These are phyloP conservation scores for barley (Hordeum vulgare) DNA, from an alignment of 176 grass and related monocot species.

Conservation along the genomic window DNA sequence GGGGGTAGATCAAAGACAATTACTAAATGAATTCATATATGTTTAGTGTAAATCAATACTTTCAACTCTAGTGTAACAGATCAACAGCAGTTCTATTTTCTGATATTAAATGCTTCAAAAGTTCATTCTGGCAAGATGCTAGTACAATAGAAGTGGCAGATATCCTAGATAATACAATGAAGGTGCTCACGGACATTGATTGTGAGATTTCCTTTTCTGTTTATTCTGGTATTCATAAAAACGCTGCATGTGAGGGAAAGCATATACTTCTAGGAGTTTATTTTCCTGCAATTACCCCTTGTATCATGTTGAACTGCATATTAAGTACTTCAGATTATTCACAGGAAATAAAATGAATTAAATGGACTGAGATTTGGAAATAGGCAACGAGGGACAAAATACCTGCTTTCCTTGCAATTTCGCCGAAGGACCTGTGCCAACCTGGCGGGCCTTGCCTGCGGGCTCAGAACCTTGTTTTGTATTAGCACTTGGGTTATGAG, in stretches of 20 bases:
- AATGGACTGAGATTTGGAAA: background rate
- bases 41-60: background rate
- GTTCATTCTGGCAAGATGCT: background rate
- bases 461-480: constrained; percentile 33
- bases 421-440: constrained; percentile 23
- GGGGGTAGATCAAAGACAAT: background rate
- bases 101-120: background rate
- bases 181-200: background rate
- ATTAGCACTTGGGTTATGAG: constrained; percentile 4
- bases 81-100: background rate
- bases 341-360: constrained; percentile 3
- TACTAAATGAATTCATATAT: background rate
- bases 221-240: background rate
- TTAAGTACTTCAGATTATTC: background rate
- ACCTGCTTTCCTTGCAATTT: constrained; percentile 49
- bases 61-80: background rate
- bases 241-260: background rate
- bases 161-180: constrained; percentile 13
- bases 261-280: background rate
- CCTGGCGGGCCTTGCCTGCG: constrained; percentile 13
- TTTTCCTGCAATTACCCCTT: constrained; percentile 1
- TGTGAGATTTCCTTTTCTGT: constrained; percentile 9
- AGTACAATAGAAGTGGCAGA: background rate
- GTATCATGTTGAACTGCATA: constrained; percentile 7
- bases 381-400: background rate